Percentiles rank a stretch among this genome's conserved stretches.
These are phyloP conservation scores for Chalciporus sp. DNA, from an alignment of 1,284 basidiomycete species.

Conservation along the genomic window DNA sequence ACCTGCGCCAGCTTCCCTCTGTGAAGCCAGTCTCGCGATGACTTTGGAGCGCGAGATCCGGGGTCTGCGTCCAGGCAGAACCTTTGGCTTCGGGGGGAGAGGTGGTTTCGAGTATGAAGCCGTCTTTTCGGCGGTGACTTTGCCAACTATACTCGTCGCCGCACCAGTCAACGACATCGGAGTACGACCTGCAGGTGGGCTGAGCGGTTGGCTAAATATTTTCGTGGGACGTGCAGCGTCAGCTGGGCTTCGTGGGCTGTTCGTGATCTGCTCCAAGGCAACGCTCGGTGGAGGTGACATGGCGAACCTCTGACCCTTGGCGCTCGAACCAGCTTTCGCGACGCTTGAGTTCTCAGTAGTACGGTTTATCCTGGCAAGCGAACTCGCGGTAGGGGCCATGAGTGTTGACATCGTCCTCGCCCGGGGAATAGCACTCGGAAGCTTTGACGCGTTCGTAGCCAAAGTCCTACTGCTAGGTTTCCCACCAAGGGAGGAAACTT, in stretches of 20 bases:
- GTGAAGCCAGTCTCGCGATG: constrained; percentile 73
- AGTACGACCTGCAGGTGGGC: constrained; percentile 35
- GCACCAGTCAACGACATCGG: constrained; percentile 34
- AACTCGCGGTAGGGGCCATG: constrained; percentile 74
- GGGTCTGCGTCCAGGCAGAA: constrained; percentile 58
- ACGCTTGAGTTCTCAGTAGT: constrained; percentile 23
- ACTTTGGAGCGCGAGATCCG: constrained; percentile 78
- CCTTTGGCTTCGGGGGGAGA: constrained; percentile 39
- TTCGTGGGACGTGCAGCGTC: constrained; percentile 25
- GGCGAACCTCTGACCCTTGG: constrained; percentile 24
- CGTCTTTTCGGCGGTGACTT: constrained; percentile 1
- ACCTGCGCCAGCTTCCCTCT: constrained; percentile 48
- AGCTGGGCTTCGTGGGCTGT: constrained; percentile 36
- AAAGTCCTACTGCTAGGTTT: constrained; percentile 24
- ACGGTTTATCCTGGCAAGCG: constrained; percentile 59
- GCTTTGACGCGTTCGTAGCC: constrained; percentile 21
- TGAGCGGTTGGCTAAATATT: constrained; percentile 59
- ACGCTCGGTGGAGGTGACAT: constrained; percentile 18
- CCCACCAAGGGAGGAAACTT: constrained; percentile 37
- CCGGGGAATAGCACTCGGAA: constrained; percentile 10
- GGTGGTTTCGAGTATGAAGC: constrained; percentile 17
- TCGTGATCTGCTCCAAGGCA: constrained; percentile 48
- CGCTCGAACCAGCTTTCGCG: constrained; percentile 10
- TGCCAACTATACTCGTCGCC: constrained; percentile 29
- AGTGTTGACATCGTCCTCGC: constrained; percentile 52